Conservation (phyloP, 2,329 filamentous ascomycete genomes). For the Ophiostoma sp. region DNA sequence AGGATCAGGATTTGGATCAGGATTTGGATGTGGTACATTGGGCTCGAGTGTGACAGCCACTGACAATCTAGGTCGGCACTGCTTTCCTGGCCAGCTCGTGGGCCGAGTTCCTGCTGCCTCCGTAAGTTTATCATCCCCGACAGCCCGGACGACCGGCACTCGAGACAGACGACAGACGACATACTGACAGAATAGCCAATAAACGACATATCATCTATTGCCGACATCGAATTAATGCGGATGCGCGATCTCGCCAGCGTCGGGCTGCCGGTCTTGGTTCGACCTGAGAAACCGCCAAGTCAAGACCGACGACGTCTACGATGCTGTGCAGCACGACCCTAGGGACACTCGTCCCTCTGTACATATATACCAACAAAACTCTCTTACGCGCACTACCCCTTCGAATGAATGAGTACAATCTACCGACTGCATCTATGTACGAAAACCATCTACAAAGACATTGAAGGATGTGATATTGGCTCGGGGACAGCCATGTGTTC, state of each 20-base stretch:
- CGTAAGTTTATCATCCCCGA: slow-evolving; percentile 31
- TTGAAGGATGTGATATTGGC: no score
- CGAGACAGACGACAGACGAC: no score
- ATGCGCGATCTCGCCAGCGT: neutral
- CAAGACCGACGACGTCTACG: neutral
- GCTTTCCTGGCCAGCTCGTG: slow-evolving; percentile 56
- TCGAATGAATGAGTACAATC: neutral
- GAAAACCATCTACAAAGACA: no score
- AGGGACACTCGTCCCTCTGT: neutral
- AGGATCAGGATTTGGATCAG: no score
- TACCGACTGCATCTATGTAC: neutral
- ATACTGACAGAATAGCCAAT: slow-evolving; percentile 1
- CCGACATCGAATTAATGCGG: neutral
- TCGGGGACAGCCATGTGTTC: no score
- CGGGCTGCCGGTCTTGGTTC: neutral
- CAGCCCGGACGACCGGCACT: no score
- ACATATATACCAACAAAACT: slow-evolving; percentile 13
- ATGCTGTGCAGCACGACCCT: neutral
- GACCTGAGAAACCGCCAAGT: neutral
- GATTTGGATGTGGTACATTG: slow-evolving; percentile 30
- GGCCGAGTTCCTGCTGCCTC: slow-evolving; percentile 53
- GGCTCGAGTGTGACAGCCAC: neutral
- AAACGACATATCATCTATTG: neutral
- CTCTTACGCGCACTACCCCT: neutral
- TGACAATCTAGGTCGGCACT: slow-evolving; percentile 45